Percentiles rank a stretch among this genome's conserved stretches.
phyloP scores from a whole-genome alignment of 495 filamentous ascomycete species.

The Talaromyces wortmannii region DNA sequence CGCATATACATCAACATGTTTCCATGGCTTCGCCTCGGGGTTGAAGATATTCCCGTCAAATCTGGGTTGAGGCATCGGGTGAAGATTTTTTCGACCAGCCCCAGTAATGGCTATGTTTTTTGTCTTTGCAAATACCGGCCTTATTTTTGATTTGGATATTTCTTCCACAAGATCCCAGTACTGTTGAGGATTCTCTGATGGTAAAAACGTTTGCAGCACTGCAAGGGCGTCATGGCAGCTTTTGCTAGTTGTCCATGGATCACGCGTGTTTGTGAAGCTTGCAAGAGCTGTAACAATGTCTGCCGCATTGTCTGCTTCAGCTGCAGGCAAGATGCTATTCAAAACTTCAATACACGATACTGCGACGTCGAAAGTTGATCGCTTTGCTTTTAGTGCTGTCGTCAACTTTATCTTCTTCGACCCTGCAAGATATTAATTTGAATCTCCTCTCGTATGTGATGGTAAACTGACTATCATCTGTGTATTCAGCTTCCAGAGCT shows the following conservation, averaged over 20 bases:
- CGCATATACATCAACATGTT: slow-evolving; percentile 52
- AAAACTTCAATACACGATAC: slow-evolving; percentile 24
- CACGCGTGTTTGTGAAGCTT: slow-evolving; percentile 39
- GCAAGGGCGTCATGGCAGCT: slow-evolving; percentile 19
- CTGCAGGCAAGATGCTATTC: slow-evolving; percentile 9
- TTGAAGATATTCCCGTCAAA: slow-evolving; percentile 41
- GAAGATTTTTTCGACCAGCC: slow-evolving; percentile 52
- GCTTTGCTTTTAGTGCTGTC: slow-evolving; percentile 12
- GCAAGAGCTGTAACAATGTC: slow-evolving; percentile 28
- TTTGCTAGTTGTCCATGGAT: slow-evolving; percentile 48
- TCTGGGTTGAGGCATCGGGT: slow-evolving; percentile 32
- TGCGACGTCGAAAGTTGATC: slow-evolving; percentile 17
- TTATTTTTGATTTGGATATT: slow-evolving; percentile 46
- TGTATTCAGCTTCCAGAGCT: slow-evolving; percentile 14
- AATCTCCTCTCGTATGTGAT: background rate
- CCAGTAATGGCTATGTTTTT: slow-evolving; percentile 55
- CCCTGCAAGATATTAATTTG: background rate
- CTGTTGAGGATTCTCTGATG: slow-evolving; percentile 11
- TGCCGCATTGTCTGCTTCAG: slow-evolving; percentile 8
- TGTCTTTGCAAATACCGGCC: slow-evolving; percentile 65
- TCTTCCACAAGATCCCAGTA: slow-evolving; percentile 46
- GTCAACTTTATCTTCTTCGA: slow-evolving; percentile 8
- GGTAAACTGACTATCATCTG: slow-evolving; percentile 12
- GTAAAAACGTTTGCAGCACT: slow-evolving; percentile 32
- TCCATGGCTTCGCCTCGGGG: slow-evolving; percentile 63